Conservation (phyloP, 2,329 filamentous ascomycete genomes). For the Teratosphaeria viscida region DNA sequence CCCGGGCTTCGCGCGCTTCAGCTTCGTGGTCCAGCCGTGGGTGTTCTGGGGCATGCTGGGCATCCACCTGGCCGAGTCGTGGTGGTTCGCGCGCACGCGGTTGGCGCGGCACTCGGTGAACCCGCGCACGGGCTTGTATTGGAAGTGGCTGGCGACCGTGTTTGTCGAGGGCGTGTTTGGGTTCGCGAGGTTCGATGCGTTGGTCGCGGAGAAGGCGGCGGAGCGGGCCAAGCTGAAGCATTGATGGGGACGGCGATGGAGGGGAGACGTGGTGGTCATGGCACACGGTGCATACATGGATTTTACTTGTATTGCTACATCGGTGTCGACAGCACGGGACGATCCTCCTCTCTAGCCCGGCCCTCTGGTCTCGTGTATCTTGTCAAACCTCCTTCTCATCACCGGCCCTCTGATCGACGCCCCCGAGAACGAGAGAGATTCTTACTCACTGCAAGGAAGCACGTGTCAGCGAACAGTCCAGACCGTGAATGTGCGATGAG, state of each 20-base stretch:
- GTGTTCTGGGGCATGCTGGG: conserved; percentile 50
- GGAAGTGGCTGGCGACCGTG: conserved; percentile 42
- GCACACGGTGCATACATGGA: neutral
- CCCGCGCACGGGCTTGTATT: conserved; percentile 39
- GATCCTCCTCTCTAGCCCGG: neutral
- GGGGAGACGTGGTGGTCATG: neutral
- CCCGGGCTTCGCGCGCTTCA: conserved; percentile 49
- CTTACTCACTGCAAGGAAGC: neutral
- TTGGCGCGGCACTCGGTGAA: conserved; percentile 44
- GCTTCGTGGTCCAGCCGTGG: conserved; percentile 47
- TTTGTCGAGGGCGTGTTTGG: conserved; percentile 45
- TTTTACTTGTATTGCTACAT: neutral
- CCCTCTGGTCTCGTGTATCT: neutral
- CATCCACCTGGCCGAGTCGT: conserved; percentile 57
- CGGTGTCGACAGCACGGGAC: neutral
- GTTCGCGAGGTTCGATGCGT: conserved; percentile 36
- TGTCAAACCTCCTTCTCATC: neutral
- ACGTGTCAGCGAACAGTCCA: neutral
- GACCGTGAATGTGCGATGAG: neutral
- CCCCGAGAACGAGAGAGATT: neutral
- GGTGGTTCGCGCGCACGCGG: conserved; percentile 34
- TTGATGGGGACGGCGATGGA: conserved; percentile 10
- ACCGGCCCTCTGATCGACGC: neutral
- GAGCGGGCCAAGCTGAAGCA: conserved; percentile 31
- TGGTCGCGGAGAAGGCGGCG: conserved; percentile 32